Evolutionary conservation across 352 stramenopile species (phyloP).

Genomic region (Pythium plurisporium): DNA sequence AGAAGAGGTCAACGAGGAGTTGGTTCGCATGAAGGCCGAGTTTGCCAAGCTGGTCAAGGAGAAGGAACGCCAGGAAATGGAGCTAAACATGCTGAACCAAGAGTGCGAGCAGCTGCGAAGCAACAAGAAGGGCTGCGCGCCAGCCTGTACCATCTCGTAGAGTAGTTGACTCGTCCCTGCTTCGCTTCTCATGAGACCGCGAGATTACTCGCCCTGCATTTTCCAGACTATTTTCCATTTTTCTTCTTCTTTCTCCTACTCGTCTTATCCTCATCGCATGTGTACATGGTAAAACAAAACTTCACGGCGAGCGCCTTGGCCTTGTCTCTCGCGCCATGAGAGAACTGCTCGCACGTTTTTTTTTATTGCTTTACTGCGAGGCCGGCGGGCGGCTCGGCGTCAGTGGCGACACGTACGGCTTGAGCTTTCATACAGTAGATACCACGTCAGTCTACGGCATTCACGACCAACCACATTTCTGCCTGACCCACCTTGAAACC

Average conservation of each 20-base stretch:
- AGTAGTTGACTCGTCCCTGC: background rate
- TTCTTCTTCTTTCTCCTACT: slow-evolving; percentile 1
- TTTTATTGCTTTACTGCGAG: slow-evolving; percentile 23
- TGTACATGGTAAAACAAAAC: slow-evolving; percentile 3
- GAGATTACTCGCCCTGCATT: too few species aligned
- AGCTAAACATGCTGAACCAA: slow-evolving; percentile 71
- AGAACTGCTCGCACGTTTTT: background rate
- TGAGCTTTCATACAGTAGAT: too few species aligned
- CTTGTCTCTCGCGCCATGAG: background rate
- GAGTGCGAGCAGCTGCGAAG: slow-evolving; percentile 68
- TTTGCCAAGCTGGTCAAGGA: slow-evolving; percentile 76
- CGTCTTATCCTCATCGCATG: background rate
- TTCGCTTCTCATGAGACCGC: background rate
- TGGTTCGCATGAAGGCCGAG: slow-evolving; percentile 56
- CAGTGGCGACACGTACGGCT: slow-evolving; percentile 80
- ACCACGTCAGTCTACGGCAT: too few species aligned
- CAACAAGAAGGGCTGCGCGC: slow-evolving; percentile 47
- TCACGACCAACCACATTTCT: too few species aligned
- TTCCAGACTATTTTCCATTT: slow-evolving; percentile 2
- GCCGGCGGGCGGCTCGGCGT: slow-evolving; percentile 48
- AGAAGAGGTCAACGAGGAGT: slow-evolving; percentile 55
- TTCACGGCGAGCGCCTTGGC: background rate
- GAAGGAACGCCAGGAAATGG: slow-evolving; percentile 75
- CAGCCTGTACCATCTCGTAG: slow-evolving; percentile 60
- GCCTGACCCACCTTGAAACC: slow-evolving; percentile 88